Conservation (phyloP, 768 basidiomycete species). For the Russula abietina region DNA sequence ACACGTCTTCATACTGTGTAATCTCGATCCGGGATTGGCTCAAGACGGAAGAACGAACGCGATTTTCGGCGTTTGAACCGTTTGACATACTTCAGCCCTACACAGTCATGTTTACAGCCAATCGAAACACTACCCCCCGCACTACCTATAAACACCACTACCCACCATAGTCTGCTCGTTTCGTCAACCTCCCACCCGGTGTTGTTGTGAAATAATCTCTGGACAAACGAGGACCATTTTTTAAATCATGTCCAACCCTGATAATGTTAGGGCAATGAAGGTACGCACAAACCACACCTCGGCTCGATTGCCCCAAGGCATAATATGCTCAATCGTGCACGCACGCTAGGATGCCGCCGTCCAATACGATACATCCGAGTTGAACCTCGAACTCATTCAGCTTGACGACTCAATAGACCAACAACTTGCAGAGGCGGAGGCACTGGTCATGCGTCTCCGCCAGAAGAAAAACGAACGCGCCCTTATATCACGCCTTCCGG, state of each 20-base stretch:
- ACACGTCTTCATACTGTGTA: no score
- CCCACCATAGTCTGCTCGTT: not conserved
- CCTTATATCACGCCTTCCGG: slow-evolving; percentile 17
- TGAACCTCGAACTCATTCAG: not conserved
- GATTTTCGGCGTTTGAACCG: not conserved
- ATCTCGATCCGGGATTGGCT: not conserved
- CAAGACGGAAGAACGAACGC: not conserved
- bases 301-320: not conserved
- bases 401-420: slow-evolving; percentile 7
- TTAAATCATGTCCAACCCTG: not conserved
- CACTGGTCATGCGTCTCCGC: slow-evolving; percentile 9
- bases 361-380: not conserved
- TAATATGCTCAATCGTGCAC: slow-evolving; percentile 1
- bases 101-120: not conserved
- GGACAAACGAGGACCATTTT: not conserved
- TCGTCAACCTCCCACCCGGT: not conserved
- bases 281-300: not conserved
- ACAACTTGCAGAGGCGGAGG: slow-evolving; percentile 12
- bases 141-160: not conserved
- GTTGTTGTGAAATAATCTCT: not conserved
- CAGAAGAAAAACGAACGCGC: slow-evolving; percentile 20
- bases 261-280: not conserved
- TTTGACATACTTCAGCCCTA: not conserved
- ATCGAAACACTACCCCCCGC: not conserved
- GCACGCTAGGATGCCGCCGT: slow-evolving; percentile 13